Base-by-base conservation (phyloP, 1,284 basidiomycete genomes). In the Tilletia caries region DNA sequence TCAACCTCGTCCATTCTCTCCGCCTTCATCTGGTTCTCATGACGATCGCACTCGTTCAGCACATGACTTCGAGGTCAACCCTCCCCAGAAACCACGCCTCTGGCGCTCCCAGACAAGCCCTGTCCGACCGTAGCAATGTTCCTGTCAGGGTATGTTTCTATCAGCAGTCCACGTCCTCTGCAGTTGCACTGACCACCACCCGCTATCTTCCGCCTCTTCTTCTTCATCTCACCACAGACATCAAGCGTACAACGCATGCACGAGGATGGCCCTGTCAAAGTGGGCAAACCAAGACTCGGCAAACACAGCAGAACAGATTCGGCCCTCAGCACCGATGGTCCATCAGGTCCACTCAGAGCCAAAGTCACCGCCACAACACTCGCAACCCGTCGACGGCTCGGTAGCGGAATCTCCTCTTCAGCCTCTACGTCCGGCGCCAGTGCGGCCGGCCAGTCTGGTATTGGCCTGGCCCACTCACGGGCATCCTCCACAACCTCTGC, bases 51-150 rank as follows among this genome's bases (percentile, higher is more conserved):
- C 41, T 64, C 25, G 12, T 34, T 33, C 60, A 20, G 41, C 34
- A 37, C 20, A 64, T 18, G 10, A 41, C 48, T 18, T 43, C 41
- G 23, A 20, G 48, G 34, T 65, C 65, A 18, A 34, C 46, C 15
- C 29, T 60, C 1, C n/a, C 23, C 18, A 27, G 54, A 20, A 27
- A 4, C 5, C 54, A 60, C 25, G 27, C 25, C 12, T 13, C 48
- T 25, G 48, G 48, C 20, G 20, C 23, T 20, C 48, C 48, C 29
- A 27, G 54, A 20, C 10, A 4, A 15, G 54, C 54, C 5, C 27
- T 60, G 13, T 60, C 54, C 4, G 54, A 60, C 54, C 54, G 54
- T 8, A 60, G 54, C 54, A 60, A 60, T 60, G 54, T 60, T 8
- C 54, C 54, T 15, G 27, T 18, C n/a, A 60, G 54, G 54, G 54